Base-by-base conservation (phyloP, 179 eudicot genomes). In the Gypsophila paniculata region DNA sequence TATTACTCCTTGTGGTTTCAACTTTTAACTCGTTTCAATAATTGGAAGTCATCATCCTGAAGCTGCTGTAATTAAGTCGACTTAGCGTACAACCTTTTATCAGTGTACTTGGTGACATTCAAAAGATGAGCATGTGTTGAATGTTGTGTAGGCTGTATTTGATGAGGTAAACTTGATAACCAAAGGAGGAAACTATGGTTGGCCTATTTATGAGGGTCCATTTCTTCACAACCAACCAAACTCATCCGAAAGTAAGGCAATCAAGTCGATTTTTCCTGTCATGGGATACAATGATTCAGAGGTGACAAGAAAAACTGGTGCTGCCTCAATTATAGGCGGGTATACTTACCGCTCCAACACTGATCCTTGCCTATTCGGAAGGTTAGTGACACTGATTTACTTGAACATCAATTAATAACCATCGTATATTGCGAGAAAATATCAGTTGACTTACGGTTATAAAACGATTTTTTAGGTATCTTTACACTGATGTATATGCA, bases 131-230 rank as follows among this genome's bases (percentile, higher is more conserved):
- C 55, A 14, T 64, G 19, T 60, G 46, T 55, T 18, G 38, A 60
- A 17, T 12, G 12, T 25, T 29, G 26, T 42, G 10, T 11, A 75
- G 78, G 78, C 48, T 64, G 55, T 54, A 42, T 76, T 39, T 51
- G 79, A 76, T 23, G 79, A 76, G 51, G 71, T 76, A 14, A 58
- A 76, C 59, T 63, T 76, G 18, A 29, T 76, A 18, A 55, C 38
- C 32, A 70, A 63, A 64, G 75, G 74, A 53, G 79, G 79, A 48
- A 76, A 76, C 63, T 76, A 76, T 15, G 74, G 79, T 18, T 76
- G 79, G 74, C 79, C 74, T 29, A 70, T 63, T 6, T 76, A 76
- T 9, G 79, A 76, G 60, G 79, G 74, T 53, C 79, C 17, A n/a
- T 70, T 62, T 7, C 65, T 63, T 76, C 68, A 49, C 39, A 19